A percentile compares a stretch with the other conserved stretches of the same genome.
Conservation (phyloP, 225 moss, liverwort and hornwort species). For the Polytrichum commune region DNA sequence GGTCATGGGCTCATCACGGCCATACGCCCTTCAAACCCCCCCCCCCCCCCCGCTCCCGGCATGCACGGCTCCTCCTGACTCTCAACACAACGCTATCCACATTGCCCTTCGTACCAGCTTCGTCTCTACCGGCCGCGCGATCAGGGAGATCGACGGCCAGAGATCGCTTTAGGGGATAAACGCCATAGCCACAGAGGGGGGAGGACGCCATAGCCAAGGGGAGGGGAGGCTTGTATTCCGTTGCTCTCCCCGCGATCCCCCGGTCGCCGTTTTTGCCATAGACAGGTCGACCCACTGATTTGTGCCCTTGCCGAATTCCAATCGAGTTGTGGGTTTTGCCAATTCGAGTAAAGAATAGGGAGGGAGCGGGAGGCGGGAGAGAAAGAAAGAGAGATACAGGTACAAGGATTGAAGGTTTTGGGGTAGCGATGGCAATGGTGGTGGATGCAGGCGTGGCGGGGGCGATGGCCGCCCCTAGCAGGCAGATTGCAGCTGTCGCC, state of each 20-base stretch:
- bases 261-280: background rate
- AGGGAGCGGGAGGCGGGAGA: background rate
- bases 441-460: constrained; percentile 24
- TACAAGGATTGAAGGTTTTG: background rate
- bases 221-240: background rate
- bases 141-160: background rate
- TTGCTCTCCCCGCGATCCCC: too few relatives aligned
- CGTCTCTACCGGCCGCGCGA: background rate
- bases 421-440: constrained; percentile 38
- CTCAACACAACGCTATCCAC: background rate
- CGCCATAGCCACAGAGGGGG: background rate
- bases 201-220: background rate
- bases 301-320: background rate
- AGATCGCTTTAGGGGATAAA: background rate
- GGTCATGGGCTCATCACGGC: too few relatives aligned
- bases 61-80: too few relatives aligned
- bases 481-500: constrained; percentile 18
- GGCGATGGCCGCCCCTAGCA: constrained; percentile 19
- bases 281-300: background rate
- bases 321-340: background rate
- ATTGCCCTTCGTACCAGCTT: background rate
- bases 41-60: too few relatives aligned
- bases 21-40: too few relatives aligned
- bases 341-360: background rate
- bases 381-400: background rate